Evolutionary conservation across 371 early-diverging fungal genomes (phyloP).

Genomic region (Mortierella sp.): DNA sequence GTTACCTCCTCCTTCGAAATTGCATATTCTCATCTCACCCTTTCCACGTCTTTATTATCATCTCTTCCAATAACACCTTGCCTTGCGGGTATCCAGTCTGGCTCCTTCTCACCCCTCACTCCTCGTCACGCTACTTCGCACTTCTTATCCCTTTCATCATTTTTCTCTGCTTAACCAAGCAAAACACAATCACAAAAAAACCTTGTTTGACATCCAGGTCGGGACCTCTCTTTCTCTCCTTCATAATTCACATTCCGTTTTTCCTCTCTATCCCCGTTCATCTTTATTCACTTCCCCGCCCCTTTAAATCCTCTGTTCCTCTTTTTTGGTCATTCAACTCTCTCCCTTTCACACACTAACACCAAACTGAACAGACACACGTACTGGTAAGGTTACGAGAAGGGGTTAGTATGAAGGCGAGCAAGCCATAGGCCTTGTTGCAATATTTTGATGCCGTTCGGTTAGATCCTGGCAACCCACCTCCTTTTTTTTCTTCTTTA

Average conservation of each 20-base stretch:
- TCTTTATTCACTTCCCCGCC: too few relatives aligned
- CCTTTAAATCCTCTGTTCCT: background rate
- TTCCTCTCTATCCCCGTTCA: background rate
- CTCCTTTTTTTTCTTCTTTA: background rate
- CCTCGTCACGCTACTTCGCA: conserved; percentile 1
- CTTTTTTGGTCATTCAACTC: background rate
- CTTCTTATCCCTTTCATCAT: background rate
- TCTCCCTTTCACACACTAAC: background rate
- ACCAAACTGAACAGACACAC: background rate
- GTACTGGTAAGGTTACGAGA: background rate
- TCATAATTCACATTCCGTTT: background rate
- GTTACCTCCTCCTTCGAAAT: background rate
- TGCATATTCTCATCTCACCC: background rate
- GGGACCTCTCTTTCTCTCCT: background rate
- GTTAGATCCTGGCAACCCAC: background rate
- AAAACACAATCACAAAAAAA: background rate
- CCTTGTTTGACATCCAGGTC: conserved; percentile 7
- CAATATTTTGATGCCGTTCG: background rate
- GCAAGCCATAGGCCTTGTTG: background rate
- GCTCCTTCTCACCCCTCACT: background rate
- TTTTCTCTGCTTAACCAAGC: conserved; percentile 7
- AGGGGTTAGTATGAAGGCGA: background rate
- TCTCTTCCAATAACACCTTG: background rate
- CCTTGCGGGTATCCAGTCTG: background rate
- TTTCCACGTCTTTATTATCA: conserved; percentile 1